Base-by-base conservation (phyloP, 2,329 filamentous ascomycete genomes). In the Zasmidium citrigriseum region DNA sequence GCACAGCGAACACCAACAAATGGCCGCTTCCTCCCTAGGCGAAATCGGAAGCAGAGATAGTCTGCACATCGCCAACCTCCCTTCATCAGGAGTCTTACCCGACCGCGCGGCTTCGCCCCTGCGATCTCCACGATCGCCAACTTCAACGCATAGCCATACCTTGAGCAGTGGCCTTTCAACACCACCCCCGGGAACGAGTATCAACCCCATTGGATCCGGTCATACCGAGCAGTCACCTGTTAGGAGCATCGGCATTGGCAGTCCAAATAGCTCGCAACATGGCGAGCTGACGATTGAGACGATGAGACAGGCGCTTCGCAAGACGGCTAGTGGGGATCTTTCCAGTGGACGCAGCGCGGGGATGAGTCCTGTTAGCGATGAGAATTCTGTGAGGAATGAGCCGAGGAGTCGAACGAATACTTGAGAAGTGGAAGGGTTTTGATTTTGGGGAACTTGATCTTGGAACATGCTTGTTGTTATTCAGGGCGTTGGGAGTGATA, bases 271-370 rank as follows among this genome's bases (percentile, higher is more conserved):
- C 10, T 60, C 57, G 4, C 78, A 80, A 60, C 82, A 80, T 47
- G 84, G 86, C 23, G 93, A 96, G 62, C 78, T 97, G 59, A 91
- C 89, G 59, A 89, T 97, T 64, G 92, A 97, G 80, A 97, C 93
- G 3, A 96, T 97, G 93, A 84, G 88, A 53, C 92, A 97, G 76
- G 93, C 91, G 16, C 79, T 97, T 70, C 83, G 90, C 70, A 88
- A 90, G 73, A 96, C 92, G 14, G 90, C 87, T 46, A 96, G 91
- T 75, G 86, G 89, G 18, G 93, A 97, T 72, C 77, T 97, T 57
- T 62, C 74, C 20, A 77, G 76, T 50, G 73, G 77, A 41, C 53
- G 68, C 62, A 53, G 75, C 69, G 61, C 71, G 21, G 67, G 58
- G 1, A 64, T 67, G 63, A 67, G 65, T 41, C 67, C 68, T 12